Percentiles rank a stretch among this genome's conserved stretches.
phyloP scores from a whole-genome alignment of 495 filamentous ascomycete species.

The Entonaema liquescens region DNA sequence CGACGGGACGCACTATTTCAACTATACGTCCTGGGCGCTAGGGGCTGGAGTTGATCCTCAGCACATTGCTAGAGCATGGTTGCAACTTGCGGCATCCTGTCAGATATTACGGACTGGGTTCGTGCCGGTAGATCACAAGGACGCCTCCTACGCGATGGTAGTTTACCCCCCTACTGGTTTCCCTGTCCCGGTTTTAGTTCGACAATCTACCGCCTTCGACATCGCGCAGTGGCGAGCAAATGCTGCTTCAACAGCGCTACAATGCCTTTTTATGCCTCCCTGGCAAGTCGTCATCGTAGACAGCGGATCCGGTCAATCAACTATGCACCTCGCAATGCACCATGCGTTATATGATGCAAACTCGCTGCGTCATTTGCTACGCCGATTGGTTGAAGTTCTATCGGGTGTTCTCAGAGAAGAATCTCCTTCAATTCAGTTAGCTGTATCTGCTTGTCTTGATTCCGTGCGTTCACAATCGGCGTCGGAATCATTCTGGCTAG shows the following conservation, averaged over 20 bases:
- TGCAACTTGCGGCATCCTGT: slow-evolving; percentile 55
- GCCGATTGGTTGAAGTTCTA: slow-evolving; percentile 56
- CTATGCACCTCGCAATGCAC: slow-evolving; percentile 63
- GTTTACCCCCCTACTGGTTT: slow-evolving; percentile 52
- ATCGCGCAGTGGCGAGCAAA: slow-evolving; percentile 45
- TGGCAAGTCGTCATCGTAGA: slow-evolving; percentile 48
- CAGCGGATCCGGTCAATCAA: slow-evolving; percentile 26
- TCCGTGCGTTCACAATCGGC: slow-evolving; percentile 47
- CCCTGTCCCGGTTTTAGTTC: slow-evolving; percentile 22
- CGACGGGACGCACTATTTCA: slow-evolving; percentile 67
- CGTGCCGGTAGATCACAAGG: slow-evolving; percentile 63
- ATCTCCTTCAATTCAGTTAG: slow-evolving; percentile 47
- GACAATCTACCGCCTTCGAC: slow-evolving; percentile 34
- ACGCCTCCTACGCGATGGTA: slow-evolving; percentile 72
- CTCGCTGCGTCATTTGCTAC: slow-evolving; percentile 67
- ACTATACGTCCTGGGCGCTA: slow-evolving; percentile 62
- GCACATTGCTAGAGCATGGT: slow-evolving; percentile 65
- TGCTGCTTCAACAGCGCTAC: slow-evolving; percentile 16
- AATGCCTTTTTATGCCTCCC: slow-evolving; percentile 27
- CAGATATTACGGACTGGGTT: slow-evolving; percentile 81
- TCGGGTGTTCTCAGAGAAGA: not conserved
- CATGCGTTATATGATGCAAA: slow-evolving; percentile 85
- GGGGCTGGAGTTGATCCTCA: slow-evolving; percentile 12
- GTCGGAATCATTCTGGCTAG: slow-evolving; percentile 68
- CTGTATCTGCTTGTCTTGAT: slow-evolving; percentile 63